Conservation (phyloP, 306 rosid species). For the Astragalus glycyphyllos region DNA sequence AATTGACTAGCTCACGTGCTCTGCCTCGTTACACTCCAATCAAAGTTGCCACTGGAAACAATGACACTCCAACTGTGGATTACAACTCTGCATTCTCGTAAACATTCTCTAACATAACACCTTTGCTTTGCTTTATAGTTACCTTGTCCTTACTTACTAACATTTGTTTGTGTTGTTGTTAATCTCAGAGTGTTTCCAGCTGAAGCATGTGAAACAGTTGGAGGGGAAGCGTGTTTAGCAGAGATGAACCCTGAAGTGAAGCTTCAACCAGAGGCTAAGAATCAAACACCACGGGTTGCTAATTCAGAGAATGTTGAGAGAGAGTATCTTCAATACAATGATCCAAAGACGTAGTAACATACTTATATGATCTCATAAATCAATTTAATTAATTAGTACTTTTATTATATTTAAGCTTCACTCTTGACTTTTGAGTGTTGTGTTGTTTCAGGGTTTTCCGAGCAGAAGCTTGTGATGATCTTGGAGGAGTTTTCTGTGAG, state of each 20-base stretch:
- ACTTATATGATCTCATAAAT: background rate
- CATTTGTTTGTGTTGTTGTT: slow-evolving; percentile 4
- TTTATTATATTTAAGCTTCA: background rate
- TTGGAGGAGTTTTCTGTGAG: slow-evolving; percentile 87
- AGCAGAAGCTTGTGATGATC: slow-evolving; percentile 95
- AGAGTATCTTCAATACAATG: slow-evolving; percentile 66
- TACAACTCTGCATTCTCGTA: slow-evolving; percentile 64
- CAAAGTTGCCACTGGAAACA: slow-evolving; percentile 40
- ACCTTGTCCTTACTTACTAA: background rate
- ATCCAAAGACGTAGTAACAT: slow-evolving; percentile 57
- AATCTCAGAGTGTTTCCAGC: slow-evolving; percentile 62
- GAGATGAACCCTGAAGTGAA: slow-evolving; percentile 63
- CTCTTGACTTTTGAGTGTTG: background rate
- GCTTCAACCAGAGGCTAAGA: slow-evolving; percentile 48
- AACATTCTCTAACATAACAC: slow-evolving; percentile 26
- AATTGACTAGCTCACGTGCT: slow-evolving; percentile 36
- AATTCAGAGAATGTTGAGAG: slow-evolving; percentile 59
- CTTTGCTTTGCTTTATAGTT: background rate
- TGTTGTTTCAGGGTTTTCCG: slow-evolving; percentile 67
- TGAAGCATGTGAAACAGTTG: slow-evolving; percentile 77
- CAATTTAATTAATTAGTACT: slow-evolving; percentile 7
- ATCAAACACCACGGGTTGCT: slow-evolving; percentile 3
- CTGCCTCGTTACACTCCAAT: slow-evolving; percentile 43
- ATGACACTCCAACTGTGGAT: slow-evolving; percentile 55
- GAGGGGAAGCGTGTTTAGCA: slow-evolving; percentile 75